phyloP scores from a whole-genome alignment of 352 stramenopile genomes.

The Blastocystis sp. region DNA sequence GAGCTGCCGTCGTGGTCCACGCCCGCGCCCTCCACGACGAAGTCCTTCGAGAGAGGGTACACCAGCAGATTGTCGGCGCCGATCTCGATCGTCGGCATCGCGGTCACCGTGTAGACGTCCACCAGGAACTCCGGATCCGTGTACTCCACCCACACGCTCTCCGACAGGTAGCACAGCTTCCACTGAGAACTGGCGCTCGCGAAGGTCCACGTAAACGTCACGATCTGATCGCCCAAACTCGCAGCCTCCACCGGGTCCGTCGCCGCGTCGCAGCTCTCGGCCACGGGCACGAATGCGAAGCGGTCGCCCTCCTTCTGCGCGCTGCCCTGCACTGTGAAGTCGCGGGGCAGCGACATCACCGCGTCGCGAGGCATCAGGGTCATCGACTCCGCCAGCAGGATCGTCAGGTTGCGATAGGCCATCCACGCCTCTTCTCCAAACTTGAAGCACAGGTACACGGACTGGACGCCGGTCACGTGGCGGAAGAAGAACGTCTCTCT shows the following conservation, averaged over 20 bases:
- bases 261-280: not conserved
- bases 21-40: not conserved
- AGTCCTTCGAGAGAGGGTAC: not conserved
- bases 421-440: constrained; percentile 27
- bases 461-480: not conserved
- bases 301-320: not conserved
- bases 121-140: not conserved
- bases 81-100: not conserved
- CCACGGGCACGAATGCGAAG: constrained; percentile 28
- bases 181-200: not conserved
- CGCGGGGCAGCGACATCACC: not conserved
- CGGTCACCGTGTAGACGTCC: not conserved
- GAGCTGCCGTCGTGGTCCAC: not conserved
- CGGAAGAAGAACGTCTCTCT: not conserved
- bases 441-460: constrained; percentile 45
- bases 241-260: not conserved
- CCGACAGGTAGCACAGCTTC: constrained; percentile 21
- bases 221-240: not conserved
- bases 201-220: constrained; percentile 35
- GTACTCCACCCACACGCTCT: not conserved
- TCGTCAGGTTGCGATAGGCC: not conserved
- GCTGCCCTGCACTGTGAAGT: constrained; percentile 19
- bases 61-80: constrained; percentile 23
- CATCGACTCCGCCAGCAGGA: not conserved
- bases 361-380: not conserved